A percentile compares a stretch with the other conserved stretches of the same genome.
Conservation (phyloP, 108 stramenopile species). For the Fragilaria crotonensis region DNA sequence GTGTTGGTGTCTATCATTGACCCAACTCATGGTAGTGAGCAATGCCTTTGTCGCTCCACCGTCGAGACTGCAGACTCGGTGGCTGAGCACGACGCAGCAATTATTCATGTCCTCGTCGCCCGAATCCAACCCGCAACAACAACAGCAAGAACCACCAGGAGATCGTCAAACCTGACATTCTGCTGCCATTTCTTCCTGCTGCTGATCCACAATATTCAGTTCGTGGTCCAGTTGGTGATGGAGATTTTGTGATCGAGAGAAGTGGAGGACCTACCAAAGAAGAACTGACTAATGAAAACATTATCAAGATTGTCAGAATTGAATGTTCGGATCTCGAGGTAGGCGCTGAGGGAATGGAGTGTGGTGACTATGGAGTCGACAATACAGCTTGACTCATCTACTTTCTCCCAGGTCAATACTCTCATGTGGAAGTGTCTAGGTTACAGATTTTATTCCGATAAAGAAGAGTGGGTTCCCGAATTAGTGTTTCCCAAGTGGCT, state of each 20-base stretch:
- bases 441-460: slow-evolving; percentile 59
- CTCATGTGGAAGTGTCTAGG: slow-evolving; percentile 95
- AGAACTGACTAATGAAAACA: slow-evolving; percentile 78
- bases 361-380: not conserved
- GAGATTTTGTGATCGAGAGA: slow-evolving; percentile 56
- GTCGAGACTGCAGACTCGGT: too few species aligned
- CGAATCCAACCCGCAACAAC: too few species aligned
- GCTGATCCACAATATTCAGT: slow-evolving; percentile 50
- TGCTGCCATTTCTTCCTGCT: slow-evolving; percentile 59
- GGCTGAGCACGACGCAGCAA: too few species aligned
- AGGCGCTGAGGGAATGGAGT: not conserved
- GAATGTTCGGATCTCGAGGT: slow-evolving; percentile 77
- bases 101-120: too few species aligned
- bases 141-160: too few species aligned
- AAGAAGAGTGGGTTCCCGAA: slow-evolving; percentile 49
- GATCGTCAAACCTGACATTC: slow-evolving; percentile 4
- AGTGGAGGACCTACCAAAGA: slow-evolving; percentile 53
- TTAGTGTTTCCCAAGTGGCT: slow-evolving; percentile 89
- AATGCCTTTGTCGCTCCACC: too few species aligned
- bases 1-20: too few species aligned
- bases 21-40: too few species aligned
- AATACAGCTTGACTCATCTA: not conserved
- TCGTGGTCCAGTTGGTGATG: slow-evolving; percentile 45
- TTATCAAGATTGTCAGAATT: slow-evolving; percentile 58
- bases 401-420: slow-evolving; percentile 48